Evolutionary conservation across 1,284 basidiomycete genomes (phyloP), one percentile per base, ranked within the genome.

Genomic region (Athelia psychrophila): DNA sequence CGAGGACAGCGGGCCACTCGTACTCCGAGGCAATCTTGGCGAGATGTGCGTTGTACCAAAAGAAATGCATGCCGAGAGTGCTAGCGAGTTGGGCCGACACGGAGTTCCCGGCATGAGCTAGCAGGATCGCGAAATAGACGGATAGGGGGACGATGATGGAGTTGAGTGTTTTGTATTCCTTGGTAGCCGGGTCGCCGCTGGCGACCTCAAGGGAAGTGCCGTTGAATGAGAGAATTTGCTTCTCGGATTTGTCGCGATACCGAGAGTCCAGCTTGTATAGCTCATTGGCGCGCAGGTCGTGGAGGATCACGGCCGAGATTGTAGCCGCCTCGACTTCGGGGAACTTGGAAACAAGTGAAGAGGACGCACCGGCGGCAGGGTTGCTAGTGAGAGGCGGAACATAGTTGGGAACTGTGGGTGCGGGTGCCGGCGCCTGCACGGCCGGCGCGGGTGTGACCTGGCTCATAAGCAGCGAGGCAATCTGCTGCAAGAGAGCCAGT

Each of bases 1-100:
- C 9, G 15, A 55, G 49, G 4, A 42, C 47, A 38, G 49, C 47
- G n/a, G 49, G 49, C 47, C n/a, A 44, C 6, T 8, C 45, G 50
- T 30, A 30, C 6, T 30, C 27, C 5, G 27, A 6, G 6, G 27
- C 5, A 13, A 30, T 5, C 13, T 30, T 30, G 6, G 13, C 6
- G 6, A 30, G 27, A 30, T 30, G 27, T 6, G 27, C 27, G 6
- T 30, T 5, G 27, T 30, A 30, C 27, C 27, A 30, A 13, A 30
- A 13, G 13, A 30, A 30, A 13, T 30, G 6, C 27, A 30, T 13
- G 27, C 27, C 13, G 27, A 30, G 5, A 30, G 5, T 13, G 27
- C 6, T n/a, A n/a, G n/a, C n/a, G n/a, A n/a, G n/a, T n/a, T 6
- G 27, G 6, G 13, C 6, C 5, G 5, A 13, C 27, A 30, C 6